phyloP scores from a whole-genome alignment of 2,329 filamentous ascomycete genomes.

The Esteya vermicola region DNA sequence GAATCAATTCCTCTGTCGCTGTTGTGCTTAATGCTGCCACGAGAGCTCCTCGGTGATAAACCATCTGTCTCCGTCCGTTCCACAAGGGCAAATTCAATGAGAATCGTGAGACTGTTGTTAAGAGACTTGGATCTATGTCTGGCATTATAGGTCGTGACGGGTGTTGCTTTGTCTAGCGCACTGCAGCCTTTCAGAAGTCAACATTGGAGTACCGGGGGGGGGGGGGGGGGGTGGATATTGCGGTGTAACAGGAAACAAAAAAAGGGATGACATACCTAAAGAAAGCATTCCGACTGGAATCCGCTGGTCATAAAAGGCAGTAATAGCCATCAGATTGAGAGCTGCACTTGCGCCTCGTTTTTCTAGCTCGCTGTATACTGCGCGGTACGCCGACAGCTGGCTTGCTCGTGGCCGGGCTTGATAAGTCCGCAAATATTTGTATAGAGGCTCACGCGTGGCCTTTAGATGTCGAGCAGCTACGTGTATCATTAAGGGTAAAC shows the following conservation, averaged over 20 bases:
- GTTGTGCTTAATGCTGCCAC: slow-evolving; percentile 20
- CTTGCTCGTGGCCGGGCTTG: slow-evolving; percentile 39
- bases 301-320: slow-evolving; percentile 51
- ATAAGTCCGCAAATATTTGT: slow-evolving; percentile 45
- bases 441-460: slow-evolving; percentile 44
- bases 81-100: slow-evolving; percentile 37
- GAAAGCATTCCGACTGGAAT: slow-evolving; percentile 52
- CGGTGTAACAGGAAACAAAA: no score
- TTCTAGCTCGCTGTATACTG: slow-evolving; percentile 34
- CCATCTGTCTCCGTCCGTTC: slow-evolving; percentile 33
- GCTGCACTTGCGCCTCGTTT: slow-evolving; percentile 34
- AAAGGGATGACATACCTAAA: slow-evolving; percentile 27
- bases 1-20: slow-evolving; percentile 27
- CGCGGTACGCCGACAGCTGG: slow-evolving; percentile 30
- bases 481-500: slow-evolving; percentile 54
- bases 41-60: slow-evolving; percentile 24
- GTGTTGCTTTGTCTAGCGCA: slow-evolving; percentile 29
- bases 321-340: slow-evolving; percentile 47
- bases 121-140: slow-evolving; percentile 21
- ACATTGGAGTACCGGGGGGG: no score
- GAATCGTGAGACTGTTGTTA: slow-evolving; percentile 32
- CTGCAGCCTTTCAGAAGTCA: slow-evolving; percentile 22
- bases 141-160: slow-evolving; percentile 28
- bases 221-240: no score
- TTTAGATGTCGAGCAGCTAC: slow-evolving; percentile 48